These are phyloP conservation scores for Quercus ilex DNA, from an alignment of 306 rosid genomes.

Conservation along the genomic window DNA sequence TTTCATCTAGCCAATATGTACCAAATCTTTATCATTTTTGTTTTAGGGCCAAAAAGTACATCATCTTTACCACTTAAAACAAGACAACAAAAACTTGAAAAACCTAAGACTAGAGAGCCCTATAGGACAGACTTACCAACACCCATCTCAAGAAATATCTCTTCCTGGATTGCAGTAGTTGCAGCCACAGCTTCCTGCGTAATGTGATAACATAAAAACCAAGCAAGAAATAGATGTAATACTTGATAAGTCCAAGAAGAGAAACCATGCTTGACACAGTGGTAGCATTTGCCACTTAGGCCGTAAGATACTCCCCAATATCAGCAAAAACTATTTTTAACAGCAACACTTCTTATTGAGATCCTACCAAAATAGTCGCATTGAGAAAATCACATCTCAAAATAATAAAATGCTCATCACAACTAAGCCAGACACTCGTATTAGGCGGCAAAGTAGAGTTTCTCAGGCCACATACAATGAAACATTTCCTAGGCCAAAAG, in stretches of 20 bases:
- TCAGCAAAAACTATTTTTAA: background rate
- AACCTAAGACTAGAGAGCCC: background rate
- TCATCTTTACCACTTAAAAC: background rate
- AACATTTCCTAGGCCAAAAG: background rate
- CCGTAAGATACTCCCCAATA: background rate
- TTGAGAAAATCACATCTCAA: background rate
- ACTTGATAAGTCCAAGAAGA: background rate
- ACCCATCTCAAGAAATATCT: constrained; percentile 80
- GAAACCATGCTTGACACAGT: background rate
- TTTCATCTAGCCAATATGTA: background rate
- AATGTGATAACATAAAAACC: constrained; percentile 14
- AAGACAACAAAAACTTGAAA: background rate
- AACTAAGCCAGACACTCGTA: background rate
- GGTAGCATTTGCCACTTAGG: background rate
- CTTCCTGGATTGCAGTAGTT: constrained; percentile 84
- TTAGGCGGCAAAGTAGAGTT: background rate
- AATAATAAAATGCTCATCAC: background rate
- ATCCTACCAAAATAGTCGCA: background rate
- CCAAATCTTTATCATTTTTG: background rate
- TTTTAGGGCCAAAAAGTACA: background rate
- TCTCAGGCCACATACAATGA: background rate
- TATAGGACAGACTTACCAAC: constrained; percentile 47
- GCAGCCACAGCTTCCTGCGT: constrained; percentile 87
- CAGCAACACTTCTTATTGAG: background rate
- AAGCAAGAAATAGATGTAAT: background rate